Evolutionary conservation across 192 early-diverging fungal species (phyloP).

Genomic region (Coemansia sp.): DNA sequence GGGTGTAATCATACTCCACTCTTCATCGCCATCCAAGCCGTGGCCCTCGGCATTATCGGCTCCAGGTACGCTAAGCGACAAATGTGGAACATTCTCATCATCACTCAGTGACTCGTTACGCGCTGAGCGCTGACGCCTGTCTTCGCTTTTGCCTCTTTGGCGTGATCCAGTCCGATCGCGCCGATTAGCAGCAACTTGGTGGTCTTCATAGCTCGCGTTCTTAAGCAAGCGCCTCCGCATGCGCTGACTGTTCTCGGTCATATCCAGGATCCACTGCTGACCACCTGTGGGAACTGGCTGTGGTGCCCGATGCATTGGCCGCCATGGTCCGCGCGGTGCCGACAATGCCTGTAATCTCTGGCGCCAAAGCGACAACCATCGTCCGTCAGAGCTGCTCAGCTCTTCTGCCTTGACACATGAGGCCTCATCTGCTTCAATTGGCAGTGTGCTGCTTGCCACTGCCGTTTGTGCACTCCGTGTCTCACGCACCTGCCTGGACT

Average conservation of each 20-base stretch:
- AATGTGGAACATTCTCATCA: conserved; percentile 26
- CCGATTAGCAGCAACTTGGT: conserved; percentile 25
- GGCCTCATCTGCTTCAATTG: conserved; percentile 31
- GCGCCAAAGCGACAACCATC: conserved; percentile 35
- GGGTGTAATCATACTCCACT: conserved; percentile 41
- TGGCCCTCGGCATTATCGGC: conserved; percentile 1
- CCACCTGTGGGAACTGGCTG: background rate
- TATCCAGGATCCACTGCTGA: conserved; percentile 43
- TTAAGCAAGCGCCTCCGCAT: conserved; percentile 35
- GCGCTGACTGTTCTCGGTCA: conserved; percentile 33
- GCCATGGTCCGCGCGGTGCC: conserved; percentile 39
- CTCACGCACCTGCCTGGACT: conserved; percentile 23
- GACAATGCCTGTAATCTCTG: conserved; percentile 19
- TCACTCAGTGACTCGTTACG: background rate
- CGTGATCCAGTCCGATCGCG: conserved; percentile 33
- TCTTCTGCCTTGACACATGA: conserved; percentile 14
- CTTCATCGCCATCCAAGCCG: conserved; percentile 7
- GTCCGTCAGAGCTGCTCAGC: conserved; percentile 9
- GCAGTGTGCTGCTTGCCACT: conserved; percentile 27
- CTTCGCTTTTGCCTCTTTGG: background rate
- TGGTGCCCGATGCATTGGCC: background rate
- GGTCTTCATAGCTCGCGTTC: conserved; percentile 26
- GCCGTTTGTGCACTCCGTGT: conserved; percentile 24
- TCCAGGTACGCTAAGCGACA: conserved; percentile 32
- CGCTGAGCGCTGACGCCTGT: background rate